Conservation (phyloP, 805 yeast genomes). For the Cyberlindnera maritima region DNA sequence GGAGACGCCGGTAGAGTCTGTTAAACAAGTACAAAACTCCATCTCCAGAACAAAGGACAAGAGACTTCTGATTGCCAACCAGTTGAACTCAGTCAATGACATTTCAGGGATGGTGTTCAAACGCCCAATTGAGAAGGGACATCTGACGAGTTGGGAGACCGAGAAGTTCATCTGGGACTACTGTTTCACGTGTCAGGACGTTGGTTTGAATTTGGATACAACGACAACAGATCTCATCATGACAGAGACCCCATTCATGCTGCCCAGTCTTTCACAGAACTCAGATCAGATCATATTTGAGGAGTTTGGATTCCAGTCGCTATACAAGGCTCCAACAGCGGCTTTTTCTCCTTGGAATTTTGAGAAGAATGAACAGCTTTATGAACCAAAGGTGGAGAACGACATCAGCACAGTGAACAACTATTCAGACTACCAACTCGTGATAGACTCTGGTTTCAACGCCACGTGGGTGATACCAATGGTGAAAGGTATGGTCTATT, state of each 20-base stretch:
- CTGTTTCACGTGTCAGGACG: slow-evolving; percentile 32
- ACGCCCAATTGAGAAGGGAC: slow-evolving; percentile 88
- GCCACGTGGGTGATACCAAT: slow-evolving; percentile 88
- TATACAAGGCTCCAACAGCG: slow-evolving; percentile 64
- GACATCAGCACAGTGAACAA: slow-evolving; percentile 18
- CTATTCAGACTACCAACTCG: slow-evolving; percentile 64
- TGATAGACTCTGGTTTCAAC: slow-evolving; percentile 85
- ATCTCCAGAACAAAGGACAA: slow-evolving; percentile 76
- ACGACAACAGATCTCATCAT: slow-evolving; percentile 61
- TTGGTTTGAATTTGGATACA: slow-evolving; percentile 41
- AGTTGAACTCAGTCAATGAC: slow-evolving; percentile 60
- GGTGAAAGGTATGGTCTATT: slow-evolving; percentile 69
- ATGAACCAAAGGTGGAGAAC: slow-evolving; percentile 25
- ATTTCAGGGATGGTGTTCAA: slow-evolving; percentile 69
- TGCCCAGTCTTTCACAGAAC: slow-evolving; percentile 78
- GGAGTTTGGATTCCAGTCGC: slow-evolving; percentile 77
- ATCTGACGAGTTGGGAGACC: slow-evolving; percentile 85
- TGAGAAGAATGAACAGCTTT: slow-evolving; percentile 25
- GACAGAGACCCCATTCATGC: slow-evolving; percentile 77
- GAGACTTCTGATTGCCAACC: slow-evolving; percentile 68
- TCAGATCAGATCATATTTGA: slow-evolving; percentile 93
- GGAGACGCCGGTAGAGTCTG: slow-evolving; percentile 28
- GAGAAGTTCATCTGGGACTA: slow-evolving; percentile 92
- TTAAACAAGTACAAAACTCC: slow-evolving; percentile 64
- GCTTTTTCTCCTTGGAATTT: slow-evolving; percentile 63